Evolutionary conservation across 2,329 filamentous ascomycete genomes (phyloP), one percentile per base, ranked within the genome.

Genomic region (Fusarium paranaense): DNA sequence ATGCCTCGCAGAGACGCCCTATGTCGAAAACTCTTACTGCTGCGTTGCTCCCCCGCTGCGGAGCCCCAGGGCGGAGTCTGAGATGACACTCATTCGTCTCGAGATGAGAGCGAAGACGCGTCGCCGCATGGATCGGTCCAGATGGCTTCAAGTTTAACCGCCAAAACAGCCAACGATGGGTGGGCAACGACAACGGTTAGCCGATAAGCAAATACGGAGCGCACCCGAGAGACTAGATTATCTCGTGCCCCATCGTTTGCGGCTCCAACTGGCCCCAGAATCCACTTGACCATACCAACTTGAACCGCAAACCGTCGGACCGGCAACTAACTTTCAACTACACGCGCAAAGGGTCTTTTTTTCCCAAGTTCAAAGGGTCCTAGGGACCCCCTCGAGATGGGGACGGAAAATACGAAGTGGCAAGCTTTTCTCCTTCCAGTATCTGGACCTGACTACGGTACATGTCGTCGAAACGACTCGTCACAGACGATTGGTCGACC

Each of bases 401-500:
- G 35, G 42, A 32, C 47, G 45, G 57, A 54, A 37, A 11, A 33
- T 33, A 59, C 27, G 25, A 64, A 45, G 10, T 38, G n/a, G 27
- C 27, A 30, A 32, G 18, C 37, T 62, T 33, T 37, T 20, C n/a
- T 38, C 33, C 11, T 27, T 27, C 14, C 32, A 40, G 20, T 20
- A n/a, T 47, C 58, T 33, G 20, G 58, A 30, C 59, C 47, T 32
- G 47, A 20, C 27, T 20, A 20, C 8, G 11, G 27, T 10, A 20
- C 60, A 60, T 25, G 66, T 54, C 61, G 45, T 66, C 67, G 52
- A 66, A 66, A n/a, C 30, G 35, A 52, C 33, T 32, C 32, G 40
- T 32, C 56, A 22, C 54, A 68, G 35, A 27, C 45, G 22, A 73
- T 76, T 68, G 70, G 73, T 58, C 62, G 25, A 62, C 7, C 47